phyloP scores from a whole-genome alignment of 2,329 filamentous ascomycete genomes.

The Paradendryphiella salina region DNA sequence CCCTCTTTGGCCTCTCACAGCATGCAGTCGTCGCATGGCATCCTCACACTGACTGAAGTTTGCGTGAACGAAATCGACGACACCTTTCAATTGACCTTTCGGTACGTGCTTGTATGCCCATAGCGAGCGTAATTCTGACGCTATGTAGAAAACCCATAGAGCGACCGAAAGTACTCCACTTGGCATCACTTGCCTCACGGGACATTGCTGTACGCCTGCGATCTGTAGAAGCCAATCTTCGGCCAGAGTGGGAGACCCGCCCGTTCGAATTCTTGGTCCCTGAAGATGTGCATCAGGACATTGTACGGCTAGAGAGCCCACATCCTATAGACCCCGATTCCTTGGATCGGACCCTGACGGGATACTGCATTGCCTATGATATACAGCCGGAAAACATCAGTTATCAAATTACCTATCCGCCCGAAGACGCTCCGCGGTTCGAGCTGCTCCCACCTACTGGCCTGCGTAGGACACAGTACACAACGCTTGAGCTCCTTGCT shows the following conservation, averaged over 20 bases:
- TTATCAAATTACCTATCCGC: constrained; percentile 45
- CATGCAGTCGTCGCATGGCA: constrained; percentile 61
- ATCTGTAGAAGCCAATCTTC: constrained; percentile 63
- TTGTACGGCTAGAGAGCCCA: constrained; percentile 42
- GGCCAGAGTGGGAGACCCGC: constrained; percentile 67
- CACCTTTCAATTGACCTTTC: constrained; percentile 67
- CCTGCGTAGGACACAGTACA: constrained; percentile 58
- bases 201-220: constrained; percentile 67
- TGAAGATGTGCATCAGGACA: constrained; percentile 47
- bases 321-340: constrained; percentile 63
- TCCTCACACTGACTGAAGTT: constrained; percentile 64
- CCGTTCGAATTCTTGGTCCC: constrained; percentile 67
- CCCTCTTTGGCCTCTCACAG: constrained; percentile 58
- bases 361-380: constrained; percentile 70
- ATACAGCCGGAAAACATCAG: constrained; percentile 67
- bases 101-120: constrained; percentile 42
- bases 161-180: constrained; percentile 58
- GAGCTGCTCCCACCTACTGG: constrained; percentile 62
- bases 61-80: constrained; percentile 66
- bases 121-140: constrained; percentile 8
- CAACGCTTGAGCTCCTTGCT: constrained; percentile 65
- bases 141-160: constrained; percentile 57
- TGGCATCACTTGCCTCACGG: constrained; percentile 66
- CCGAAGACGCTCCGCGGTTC: constrained; percentile 69
- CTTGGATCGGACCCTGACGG: constrained; percentile 68